Evolutionary conservation across 129 eudicot genomes (phyloP), one percentile per base, ranked within the genome.

Genomic region (Lactuca saligna): DNA sequence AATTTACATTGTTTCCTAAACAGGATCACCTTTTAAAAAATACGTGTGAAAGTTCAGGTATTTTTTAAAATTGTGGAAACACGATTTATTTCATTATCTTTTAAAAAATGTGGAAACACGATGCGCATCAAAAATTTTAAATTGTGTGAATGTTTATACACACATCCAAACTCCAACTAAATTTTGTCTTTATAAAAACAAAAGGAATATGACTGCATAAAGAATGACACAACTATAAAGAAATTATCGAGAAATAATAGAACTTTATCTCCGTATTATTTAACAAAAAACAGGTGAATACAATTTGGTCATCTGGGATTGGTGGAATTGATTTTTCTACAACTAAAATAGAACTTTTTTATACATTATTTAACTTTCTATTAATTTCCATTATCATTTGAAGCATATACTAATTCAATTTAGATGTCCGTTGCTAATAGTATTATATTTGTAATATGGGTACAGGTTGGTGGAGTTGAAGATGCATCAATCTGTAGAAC

Each of bases 381-480:
- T 41, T 33, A 57, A 9, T 44, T 20, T 42, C 57, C 49, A 74
- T 44, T 14, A 57, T 49, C 54, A 49, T 55, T 49, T 34, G 59
- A 48, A 66, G 35, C 58, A 32, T 50, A 17, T 20, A 74, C 34
- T 71, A 35, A 61, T 61, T 38, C 44, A 16, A 53, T 32, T 56
- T 56, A 44, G 14, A 38, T 54, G 14, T 4, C 35, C 11, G 2
- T 25, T 25, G 29, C 57, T 38, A 54, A 54, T 37, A 65, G 56
- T 65, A 15, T 56, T 35, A 73, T 63, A 17, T 8, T 4, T 48
- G 3, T 6, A 7, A 13, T 53, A 32, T 65, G 35, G 51, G 56
- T 54, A 58, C 57, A 78, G 74, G 59, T 65, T 56, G 73, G 68
- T 34, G 82, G 79, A 54, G 64, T 41, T 60, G 69, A 82, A 53